Conservation (phyloP, 2,329 filamentous ascomycete genomes). For the Phialophora chinensis region DNA sequence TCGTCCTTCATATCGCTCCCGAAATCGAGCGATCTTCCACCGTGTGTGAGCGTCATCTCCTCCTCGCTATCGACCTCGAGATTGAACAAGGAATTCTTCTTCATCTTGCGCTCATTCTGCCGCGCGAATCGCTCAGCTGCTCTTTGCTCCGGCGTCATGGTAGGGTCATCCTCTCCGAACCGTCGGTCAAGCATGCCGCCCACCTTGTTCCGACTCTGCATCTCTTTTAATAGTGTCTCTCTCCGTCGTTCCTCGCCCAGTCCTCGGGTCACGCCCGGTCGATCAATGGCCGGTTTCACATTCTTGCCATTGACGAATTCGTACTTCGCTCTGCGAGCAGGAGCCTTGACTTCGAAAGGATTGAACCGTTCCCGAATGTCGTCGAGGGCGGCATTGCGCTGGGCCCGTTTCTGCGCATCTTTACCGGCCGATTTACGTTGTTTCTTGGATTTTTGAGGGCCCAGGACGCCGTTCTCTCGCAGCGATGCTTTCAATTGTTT, state of each 20-base stretch:
- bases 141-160: constrained; percentile 90
- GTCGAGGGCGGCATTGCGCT: constrained; percentile 77
- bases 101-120: constrained; percentile 81
- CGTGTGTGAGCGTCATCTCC: constrained; percentile 77
- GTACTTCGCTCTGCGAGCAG: constrained; percentile 79
- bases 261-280: constrained; percentile 84
- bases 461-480: constrained; percentile 84
- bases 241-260: constrained; percentile 83
- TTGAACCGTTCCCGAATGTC: constrained; percentile 96
- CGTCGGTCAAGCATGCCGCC: constrained; percentile 91
- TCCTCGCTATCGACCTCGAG: constrained; percentile 81
- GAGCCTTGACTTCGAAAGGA: constrained; percentile 90
- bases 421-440: constrained; percentile 78
- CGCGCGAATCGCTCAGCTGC: constrained; percentile 88
- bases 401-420: constrained; percentile 74
- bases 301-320: constrained; percentile 75
- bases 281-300: constrained; percentile 64
- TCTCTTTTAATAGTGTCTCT: constrained; percentile 83
- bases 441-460: constrained; percentile 94
- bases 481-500: constrained; percentile 94
- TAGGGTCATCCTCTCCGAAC: constrained; percentile 94
- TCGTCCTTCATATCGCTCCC: constrained; percentile 67
- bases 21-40: constrained; percentile 74
- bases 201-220: constrained; percentile 86
- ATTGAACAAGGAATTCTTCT: constrained; percentile 83